A percentile compares a stretch with the other conserved stretches of the same genome.
Evolutionary conservation across 2,329 filamentous ascomycete species (phyloP).

Genomic region (Orbilia quercus): DNA sequence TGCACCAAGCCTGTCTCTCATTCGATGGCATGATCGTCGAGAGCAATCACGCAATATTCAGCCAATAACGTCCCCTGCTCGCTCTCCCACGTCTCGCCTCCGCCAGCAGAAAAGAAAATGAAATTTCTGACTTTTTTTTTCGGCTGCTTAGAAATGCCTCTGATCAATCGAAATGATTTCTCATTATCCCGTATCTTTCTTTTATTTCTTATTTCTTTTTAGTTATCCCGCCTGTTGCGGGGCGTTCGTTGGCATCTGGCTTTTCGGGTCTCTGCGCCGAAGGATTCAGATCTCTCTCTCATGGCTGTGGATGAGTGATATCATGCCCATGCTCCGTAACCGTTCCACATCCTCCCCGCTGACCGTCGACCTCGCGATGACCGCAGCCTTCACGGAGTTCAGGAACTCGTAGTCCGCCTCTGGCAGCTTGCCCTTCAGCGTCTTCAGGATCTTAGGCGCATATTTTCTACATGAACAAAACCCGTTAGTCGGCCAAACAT

Average conservation of each 20-base stretch:
- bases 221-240: not conserved
- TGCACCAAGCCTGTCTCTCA: conserved; percentile 29
- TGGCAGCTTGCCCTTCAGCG: conserved; percentile 53
- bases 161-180: conserved; percentile 15
- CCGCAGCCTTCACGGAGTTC: conserved; percentile 57
- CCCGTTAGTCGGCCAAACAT: conserved; percentile 19
- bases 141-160: conserved; percentile 31
- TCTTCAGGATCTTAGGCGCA: conserved; percentile 59
- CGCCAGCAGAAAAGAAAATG: conserved; percentile 4
- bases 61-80: conserved; percentile 34
- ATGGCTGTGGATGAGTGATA: not conserved
- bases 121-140: not conserved
- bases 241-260: not conserved
- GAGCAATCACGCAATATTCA: conserved; percentile 48
- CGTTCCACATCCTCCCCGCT: conserved; percentile 53
- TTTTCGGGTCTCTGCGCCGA: conserved; percentile 16
- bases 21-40: conserved; percentile 43
- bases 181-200: not conserved
- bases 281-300: not conserved
- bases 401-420: conserved; percentile 56
- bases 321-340: conserved; percentile 43
- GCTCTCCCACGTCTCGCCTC: conserved; percentile 14
- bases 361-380: conserved; percentile 55
- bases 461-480: conserved; percentile 57
- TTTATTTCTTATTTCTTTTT: not conserved